These are phyloP conservation scores for Paracoccidioides lutzii DNA, from an alignment of 2,329 filamentous ascomycete species.

Conservation along the genomic window DNA sequence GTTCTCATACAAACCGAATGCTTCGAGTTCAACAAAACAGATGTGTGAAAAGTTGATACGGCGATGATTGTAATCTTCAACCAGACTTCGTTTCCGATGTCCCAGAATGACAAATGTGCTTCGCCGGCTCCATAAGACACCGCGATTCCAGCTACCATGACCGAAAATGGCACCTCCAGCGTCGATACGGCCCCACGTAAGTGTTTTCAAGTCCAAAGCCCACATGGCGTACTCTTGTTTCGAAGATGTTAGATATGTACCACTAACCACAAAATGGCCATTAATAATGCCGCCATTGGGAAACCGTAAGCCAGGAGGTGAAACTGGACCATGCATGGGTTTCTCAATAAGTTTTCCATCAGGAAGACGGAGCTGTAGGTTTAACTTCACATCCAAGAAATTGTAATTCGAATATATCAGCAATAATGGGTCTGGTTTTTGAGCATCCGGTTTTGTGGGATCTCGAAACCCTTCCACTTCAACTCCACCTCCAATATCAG, in stretches of 20 bases:
- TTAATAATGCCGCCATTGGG: slow-evolving; percentile 93
- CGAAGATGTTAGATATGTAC: slow-evolving; percentile 91
- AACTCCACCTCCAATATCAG: slow-evolving; percentile 29
- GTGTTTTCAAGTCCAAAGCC: slow-evolving; percentile 75
- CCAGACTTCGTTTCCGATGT: slow-evolving; percentile 81
- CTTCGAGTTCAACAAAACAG: slow-evolving; percentile 92
- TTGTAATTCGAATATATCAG: slow-evolving; percentile 99
- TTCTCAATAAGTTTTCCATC: slow-evolving; percentile 78
- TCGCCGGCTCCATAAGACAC: slow-evolving; percentile 80
- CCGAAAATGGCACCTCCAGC: slow-evolving; percentile 89
- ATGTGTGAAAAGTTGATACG: slow-evolving; percentile 96
- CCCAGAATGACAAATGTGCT: slow-evolving; percentile 95
- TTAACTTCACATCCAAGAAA: slow-evolving; percentile 91
- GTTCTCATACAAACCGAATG: slow-evolving; percentile 95
- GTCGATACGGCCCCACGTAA: slow-evolving; percentile 93
- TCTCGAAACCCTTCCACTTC: slow-evolving; percentile 28
- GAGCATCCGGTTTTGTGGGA: slow-evolving; percentile 18
- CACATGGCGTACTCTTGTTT: slow-evolving; percentile 97
- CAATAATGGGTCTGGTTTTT: slow-evolving; percentile 48
- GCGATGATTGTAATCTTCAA: slow-evolving; percentile 96
- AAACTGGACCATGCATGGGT: slow-evolving; percentile 67
- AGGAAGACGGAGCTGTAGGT: slow-evolving; percentile 73
- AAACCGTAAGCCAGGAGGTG: slow-evolving; percentile 83
- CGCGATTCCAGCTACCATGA: slow-evolving; percentile 95
- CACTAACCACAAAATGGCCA: slow-evolving; percentile 92